Conservation (phyloP, 2,329 filamentous ascomycete genomes). For the Chaetothyriales sp. region DNA sequence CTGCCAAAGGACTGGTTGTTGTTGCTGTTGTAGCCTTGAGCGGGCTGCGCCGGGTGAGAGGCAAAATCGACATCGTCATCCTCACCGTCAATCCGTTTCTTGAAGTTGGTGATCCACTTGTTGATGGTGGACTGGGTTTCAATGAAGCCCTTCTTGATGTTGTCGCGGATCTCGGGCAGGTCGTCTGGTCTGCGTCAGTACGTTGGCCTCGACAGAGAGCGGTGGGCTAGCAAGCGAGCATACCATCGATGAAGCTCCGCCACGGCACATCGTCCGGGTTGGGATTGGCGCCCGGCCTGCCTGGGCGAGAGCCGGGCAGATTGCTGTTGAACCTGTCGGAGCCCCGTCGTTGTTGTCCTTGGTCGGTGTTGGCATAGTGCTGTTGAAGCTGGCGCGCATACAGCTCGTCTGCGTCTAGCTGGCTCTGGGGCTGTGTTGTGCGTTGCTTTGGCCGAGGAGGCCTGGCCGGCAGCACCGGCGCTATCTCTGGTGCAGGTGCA, state of each 20-base stretch:
- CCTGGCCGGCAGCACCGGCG: constrained; percentile 49
- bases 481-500: neutral
- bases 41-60: constrained; percentile 21
- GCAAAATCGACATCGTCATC: constrained; percentile 53
- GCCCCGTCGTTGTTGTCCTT: constrained; percentile 17
- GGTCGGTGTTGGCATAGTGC: constrained; percentile 52
- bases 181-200: constrained; percentile 48
- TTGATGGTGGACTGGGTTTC: constrained; percentile 92
- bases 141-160: constrained; percentile 82
- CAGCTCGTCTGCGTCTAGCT: constrained; percentile 79
- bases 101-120: constrained; percentile 77
- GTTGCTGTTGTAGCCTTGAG: constrained; percentile 28
- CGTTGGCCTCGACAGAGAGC: constrained; percentile 3
- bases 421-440: constrained; percentile 38
- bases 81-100: constrained; percentile 86
- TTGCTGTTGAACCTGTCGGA: constrained; percentile 20
- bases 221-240: constrained; percentile 1
- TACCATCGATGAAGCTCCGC: constrained; percentile 71
- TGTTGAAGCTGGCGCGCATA: constrained; percentile 88
- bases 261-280: constrained; percentile 39
- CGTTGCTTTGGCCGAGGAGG: constrained; percentile 57
- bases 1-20: constrained; percentile 26
- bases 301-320: constrained; percentile 19
- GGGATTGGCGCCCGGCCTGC: constrained; percentile 25
- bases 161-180: constrained; percentile 81